A percentile compares a stretch with the other conserved stretches of the same genome.
phyloP scores from a whole-genome alignment of 352 stramenopile genomes.

The Phytophthora hibernalis region DNA sequence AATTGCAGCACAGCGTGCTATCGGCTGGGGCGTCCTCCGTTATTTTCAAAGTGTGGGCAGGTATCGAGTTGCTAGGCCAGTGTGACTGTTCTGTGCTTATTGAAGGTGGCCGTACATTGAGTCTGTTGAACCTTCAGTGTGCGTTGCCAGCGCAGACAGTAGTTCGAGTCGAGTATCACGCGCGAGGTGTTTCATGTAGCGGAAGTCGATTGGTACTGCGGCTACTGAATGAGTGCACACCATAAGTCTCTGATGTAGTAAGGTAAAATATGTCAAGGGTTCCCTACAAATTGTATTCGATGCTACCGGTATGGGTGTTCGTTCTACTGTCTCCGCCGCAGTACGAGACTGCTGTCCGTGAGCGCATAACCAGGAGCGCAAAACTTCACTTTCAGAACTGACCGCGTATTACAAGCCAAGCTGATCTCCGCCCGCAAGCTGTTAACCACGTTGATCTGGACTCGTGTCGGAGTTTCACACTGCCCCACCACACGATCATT shows the following conservation, averaged over 20 bases:
- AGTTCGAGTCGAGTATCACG: slow-evolving; percentile 42
- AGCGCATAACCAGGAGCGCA: slow-evolving; percentile 30
- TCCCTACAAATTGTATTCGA: not conserved
- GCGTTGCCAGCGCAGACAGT: slow-evolving; percentile 29
- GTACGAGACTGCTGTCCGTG: slow-evolving; percentile 27
- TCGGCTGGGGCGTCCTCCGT: not conserved
- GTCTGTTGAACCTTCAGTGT: slow-evolving; percentile 35
- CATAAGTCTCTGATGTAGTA: not conserved
- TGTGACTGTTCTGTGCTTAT: slow-evolving; percentile 27
- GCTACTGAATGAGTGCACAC: slow-evolving; percentile 14
- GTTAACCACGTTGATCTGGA: slow-evolving; percentile 20
- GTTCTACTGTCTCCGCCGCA: slow-evolving; percentile 7
- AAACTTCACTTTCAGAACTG: slow-evolving; percentile 32
- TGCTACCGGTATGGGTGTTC: not conserved
- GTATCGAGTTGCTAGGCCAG: slow-evolving; percentile 25
- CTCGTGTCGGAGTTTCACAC: slow-evolving; percentile 1
- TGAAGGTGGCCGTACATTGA: slow-evolving; percentile 27
- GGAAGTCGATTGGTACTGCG: slow-evolving; percentile 29
- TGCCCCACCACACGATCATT: slow-evolving; percentile 17
- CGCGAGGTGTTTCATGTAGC: slow-evolving; percentile 24
- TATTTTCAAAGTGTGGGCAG: slow-evolving; percentile 51
- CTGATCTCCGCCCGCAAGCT: slow-evolving; percentile 16
- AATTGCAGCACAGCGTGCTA: slow-evolving; percentile 33
- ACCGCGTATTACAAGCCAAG: slow-evolving; percentile 5
- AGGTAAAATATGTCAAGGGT: not conserved